Evolutionary conservation across 805 yeast genomes (phyloP), one percentile per base, ranked within the genome.

Genomic region (Peterozyma xylosa): DNA sequence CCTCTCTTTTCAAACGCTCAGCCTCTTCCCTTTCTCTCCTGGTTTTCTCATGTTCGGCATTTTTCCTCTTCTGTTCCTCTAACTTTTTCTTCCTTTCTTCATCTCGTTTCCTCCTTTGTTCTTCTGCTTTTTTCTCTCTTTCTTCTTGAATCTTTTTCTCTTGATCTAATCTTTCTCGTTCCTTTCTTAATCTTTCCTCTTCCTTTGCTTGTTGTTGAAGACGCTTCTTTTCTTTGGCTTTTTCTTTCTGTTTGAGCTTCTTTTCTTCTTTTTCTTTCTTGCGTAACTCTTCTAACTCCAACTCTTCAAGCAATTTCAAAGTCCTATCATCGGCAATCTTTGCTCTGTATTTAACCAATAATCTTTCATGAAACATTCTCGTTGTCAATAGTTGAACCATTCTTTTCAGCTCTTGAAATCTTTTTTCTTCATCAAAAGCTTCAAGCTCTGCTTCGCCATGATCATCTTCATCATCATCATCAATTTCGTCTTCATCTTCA

Each of bases 311-410:
- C 49, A 84, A 68, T 47, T 73, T 75, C 45, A 71, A 66, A 10
- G 83, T 73, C 46, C 82, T 71, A 53, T 85, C 93, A 47, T 83
- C 87, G 11, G 96, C 90, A 39, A 84, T 76, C 50, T 79, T 83
- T 53, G 83, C 90, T 48, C 85, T 84, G 56, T 82, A 89, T 0
- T 95, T 86, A 30, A 74, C 77, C 54, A 85, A 69, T 30, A 90
- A 74, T 38, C 88, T 74, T 51, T 78, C 80, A 54, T 85, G 86
- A 52, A 90, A 73, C 57, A 87, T 70, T 42, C 86, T 78, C 4
- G 93, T 82, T 1, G 90, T 86, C 45, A 88, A 84, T 42, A 86
- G 71, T 53, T 86, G 88, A 48, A 90, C 74, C 70, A 87, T 74
- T 21, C 84, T 78, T 34, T 90, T 82, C 11, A 91, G 82, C 62